Evolutionary conservation across 1,284 basidiomycete species (phyloP), one percentile per base, ranked within the genome.

Genomic region (Amylostereum areolatum): DNA sequence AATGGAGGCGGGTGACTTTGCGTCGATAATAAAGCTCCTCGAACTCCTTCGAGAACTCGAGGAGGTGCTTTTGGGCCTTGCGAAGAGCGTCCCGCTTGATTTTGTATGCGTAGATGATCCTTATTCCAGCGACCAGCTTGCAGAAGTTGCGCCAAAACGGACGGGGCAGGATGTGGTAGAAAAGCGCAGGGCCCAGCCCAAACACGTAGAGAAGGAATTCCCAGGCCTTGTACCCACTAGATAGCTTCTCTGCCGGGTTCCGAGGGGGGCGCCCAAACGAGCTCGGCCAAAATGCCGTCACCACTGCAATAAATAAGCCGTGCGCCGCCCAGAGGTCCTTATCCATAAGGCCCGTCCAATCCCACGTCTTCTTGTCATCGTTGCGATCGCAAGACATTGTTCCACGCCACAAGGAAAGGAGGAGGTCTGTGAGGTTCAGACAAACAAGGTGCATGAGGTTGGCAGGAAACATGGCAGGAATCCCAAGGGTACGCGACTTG

Each of bases 151-250:
- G 30, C 50, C 55, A 64, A 37, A 58, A 60, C 1, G 32, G n/a
- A 1, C 45, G 37, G 0, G 51, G 49, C 2, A 58, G 52, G 1
- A 54, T 34, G 2, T 33, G 49, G 12, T 51, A 46, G 3, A 65
- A 52, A 2, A 65, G 12, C 0, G 34, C 56, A 1, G 63, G 64
- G 2, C 49, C 55, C 6, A 62, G 42, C 3, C 55, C 56, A 43
- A 48, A 64, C 0, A 63, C 10, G 25, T 58, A 62, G 0, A 52
- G 43, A 0, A 59, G 47, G 31, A 41, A 66, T 45, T 67, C 66
- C 54, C 57, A 58, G 4, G 60, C 58, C 48, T 68, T 67, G 56
- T 63, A 67, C 0, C 64, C 62, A 43, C 61, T 64, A 11, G 49
- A 55, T 8, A 67, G 60, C 47, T 66, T 66, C 46, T 66, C 55